Conservation (phyloP, 2,329 filamentous ascomycete genomes). For the Cadophora gregata region DNA sequence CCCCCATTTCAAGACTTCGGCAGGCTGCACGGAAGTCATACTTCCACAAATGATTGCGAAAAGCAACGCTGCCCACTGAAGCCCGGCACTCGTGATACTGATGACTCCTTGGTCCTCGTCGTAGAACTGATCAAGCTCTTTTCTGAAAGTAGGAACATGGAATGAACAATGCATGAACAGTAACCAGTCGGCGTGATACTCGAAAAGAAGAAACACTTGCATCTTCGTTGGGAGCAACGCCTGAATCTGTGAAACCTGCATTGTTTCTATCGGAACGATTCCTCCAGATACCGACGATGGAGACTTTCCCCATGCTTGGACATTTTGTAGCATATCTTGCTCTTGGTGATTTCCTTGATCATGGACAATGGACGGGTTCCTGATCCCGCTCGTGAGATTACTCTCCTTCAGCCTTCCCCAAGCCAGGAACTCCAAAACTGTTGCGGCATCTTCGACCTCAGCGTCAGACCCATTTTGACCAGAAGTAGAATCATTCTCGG, state of each 20-base stretch:
- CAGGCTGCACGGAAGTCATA: constrained; percentile 49
- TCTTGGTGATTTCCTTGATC: constrained; percentile 31
- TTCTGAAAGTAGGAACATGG: constrained; percentile 45
- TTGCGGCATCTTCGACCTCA: constrained; percentile 49
- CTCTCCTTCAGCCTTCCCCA: constrained; percentile 54
- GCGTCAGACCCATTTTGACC: constrained; percentile 38
- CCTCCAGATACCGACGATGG: constrained; percentile 25
- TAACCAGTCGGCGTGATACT: constrained; percentile 31
- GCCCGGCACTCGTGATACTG: constrained; percentile 43
- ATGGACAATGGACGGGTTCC: constrained; percentile 22
- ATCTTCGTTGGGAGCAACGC: constrained; percentile 29
- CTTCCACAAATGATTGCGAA: constrained; percentile 52
- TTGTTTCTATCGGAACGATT: constrained; percentile 21
- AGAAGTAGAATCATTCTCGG: constrained; percentile 24
- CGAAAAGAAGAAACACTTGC: constrained; percentile 27
- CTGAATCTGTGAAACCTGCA: constrained; percentile 33
- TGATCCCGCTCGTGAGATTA: constrained; percentile 35
- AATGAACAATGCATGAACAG: constrained; percentile 35
- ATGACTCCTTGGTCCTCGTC: constrained; percentile 45
- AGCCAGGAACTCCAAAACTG: constrained; percentile 54
- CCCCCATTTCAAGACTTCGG: constrained; percentile 49
- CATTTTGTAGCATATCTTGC: constrained; percentile 21
- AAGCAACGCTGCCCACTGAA: constrained; percentile 54
- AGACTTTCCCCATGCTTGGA: constrained; percentile 28
- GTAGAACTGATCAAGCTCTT: constrained; percentile 48